phyloP scores from a whole-genome alignment of 306 rosid genomes.

The Prunus davidiana region DNA sequence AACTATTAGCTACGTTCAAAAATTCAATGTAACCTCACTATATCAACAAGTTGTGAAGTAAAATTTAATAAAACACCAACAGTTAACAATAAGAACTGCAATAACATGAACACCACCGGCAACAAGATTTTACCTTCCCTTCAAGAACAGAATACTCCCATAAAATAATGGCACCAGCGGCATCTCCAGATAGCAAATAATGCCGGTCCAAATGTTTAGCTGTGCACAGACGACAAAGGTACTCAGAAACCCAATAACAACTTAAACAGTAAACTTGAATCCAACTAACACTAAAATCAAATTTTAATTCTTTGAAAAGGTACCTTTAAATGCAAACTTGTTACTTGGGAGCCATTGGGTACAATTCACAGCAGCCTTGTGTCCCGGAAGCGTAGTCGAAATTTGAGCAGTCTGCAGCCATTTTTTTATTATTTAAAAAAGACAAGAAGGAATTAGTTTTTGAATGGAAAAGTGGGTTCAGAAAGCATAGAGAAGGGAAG shows the following conservation, averaged over 20 bases:
- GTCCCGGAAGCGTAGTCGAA: constrained; percentile 87
- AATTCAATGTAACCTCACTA: not conserved
- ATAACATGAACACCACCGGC: not conserved
- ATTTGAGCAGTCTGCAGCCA: constrained; percentile 75
- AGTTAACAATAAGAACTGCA: not conserved
- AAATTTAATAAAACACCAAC: not conserved
- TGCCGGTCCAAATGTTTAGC: constrained; percentile 67
- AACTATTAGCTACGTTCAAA: not conserved
- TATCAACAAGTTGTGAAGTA: not conserved
- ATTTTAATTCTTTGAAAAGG: not conserved
- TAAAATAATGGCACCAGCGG: constrained; percentile 67
- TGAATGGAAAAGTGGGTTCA: not conserved
- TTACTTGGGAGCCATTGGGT: constrained; percentile 88
- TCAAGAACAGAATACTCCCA: constrained; percentile 69
- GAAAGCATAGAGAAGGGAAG: not conserved
- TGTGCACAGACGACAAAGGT: constrained; percentile 21
- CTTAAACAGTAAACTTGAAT: not conserved
- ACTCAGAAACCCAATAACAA: not conserved
- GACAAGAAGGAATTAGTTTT: not conserved
- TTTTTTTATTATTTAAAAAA: not conserved
- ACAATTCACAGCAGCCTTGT: constrained; percentile 82
- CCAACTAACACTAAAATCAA: not conserved
- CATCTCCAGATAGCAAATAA: constrained; percentile 86
- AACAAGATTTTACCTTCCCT: constrained; percentile 52
- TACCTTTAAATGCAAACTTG: constrained; percentile 75